Base-by-base conservation (phyloP, 768 basidiomycete species). In the Xerocomus potaroensis region DNA sequence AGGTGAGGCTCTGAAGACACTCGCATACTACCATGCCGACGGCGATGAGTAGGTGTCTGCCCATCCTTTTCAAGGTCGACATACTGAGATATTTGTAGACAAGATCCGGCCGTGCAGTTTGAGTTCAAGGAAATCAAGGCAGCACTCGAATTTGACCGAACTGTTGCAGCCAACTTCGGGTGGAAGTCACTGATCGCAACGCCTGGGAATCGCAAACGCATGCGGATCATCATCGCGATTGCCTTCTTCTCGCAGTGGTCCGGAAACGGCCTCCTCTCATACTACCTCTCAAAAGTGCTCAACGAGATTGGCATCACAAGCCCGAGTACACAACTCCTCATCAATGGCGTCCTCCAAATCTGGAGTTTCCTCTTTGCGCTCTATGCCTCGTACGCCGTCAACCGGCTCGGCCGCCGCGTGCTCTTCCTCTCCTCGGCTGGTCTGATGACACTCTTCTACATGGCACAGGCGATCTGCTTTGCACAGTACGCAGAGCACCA, bases 11-110 rank as follows among this genome's bases (percentile, higher is more conserved):
- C 67, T 86, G 33, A 64, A 72, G 32, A 78, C 77, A 9, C 73
- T 94, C 16, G 87, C 88, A 1, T 83, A 87, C 62, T 90, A 91
- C 63, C 91, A 94, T 54, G 85, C 87, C 14, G 80, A 87, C 57
- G 80, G 87, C 46, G 78, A 91, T 48, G 70, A 72, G 77, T 78
- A 50, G 42, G 72, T 54, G 19, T 37, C n/a, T n/a, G n/a, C n/a
- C n/a, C n/a, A n/a, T 10, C 48, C 46, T 11, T 39, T n/a, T n/a
- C n/a, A n/a, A n/a, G n/a, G n/a, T 35, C 18, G 18, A 35, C 14
- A 19, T 9, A 16, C 30, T 44, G 26, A 49, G 16, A 29, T 31
- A 15, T 27, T 10, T 15, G 5, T 47, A 78, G 78, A 26, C 64
- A 78, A 4, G 84, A 87, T 59, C 77, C 80, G 3, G 74, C 87